Evolutionary conservation across 2,329 filamentous ascomycete species (phyloP), one percentile per base, ranked within the genome.

Genomic region (Fusarium citri): DNA sequence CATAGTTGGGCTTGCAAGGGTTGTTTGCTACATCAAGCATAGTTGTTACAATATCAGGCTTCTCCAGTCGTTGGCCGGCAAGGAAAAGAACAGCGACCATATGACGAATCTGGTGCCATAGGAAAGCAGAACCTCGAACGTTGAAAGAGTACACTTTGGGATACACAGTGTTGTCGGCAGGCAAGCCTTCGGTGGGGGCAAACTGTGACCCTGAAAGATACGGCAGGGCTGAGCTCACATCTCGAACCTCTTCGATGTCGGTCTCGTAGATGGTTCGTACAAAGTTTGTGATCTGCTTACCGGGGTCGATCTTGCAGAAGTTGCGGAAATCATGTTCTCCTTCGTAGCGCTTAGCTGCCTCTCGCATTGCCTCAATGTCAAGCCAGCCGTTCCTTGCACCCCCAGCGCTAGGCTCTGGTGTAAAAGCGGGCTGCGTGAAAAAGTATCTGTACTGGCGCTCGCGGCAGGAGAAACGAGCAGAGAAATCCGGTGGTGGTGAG

Each of bases 91-190:
- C 85, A 18, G 91, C 89, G n/a, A 97, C 90, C 88, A 99, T 94
- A 82, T 95, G 93, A 25, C 96, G 90, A 72, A 99, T 97, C 82
- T 99, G 96, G 81, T 99, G 96, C 96, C 96, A 99, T 48, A 99
- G 83, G 80, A 99, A 99, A 3, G 94, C 96, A 10, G 92, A 94
- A 22, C 96, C 96, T 72, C 94, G 89, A 42, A 99, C 89, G 61
- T 91, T 91, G 80, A 99, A 97, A 66, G 91, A 91, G 82, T 97
- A 98, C 16, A 98, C 87, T 76, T 93, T 92, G 9, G 89, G 86
- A 56, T 80, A 76, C 8, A 63, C 66, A 0, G 60, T 73, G 9
- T 40, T 66, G 4, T 56, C 31, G 3, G 50, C 20, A 5, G 46
- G 51, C 12, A 65, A 31, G 15, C 54, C 34, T 59, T 34, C 67